A percentile compares a stretch with the other conserved stretches of the same genome.
These are phyloP conservation scores for Rhizopogon rudus DNA, from an alignment of 768 basidiomycete species.

Conservation along the genomic window DNA sequence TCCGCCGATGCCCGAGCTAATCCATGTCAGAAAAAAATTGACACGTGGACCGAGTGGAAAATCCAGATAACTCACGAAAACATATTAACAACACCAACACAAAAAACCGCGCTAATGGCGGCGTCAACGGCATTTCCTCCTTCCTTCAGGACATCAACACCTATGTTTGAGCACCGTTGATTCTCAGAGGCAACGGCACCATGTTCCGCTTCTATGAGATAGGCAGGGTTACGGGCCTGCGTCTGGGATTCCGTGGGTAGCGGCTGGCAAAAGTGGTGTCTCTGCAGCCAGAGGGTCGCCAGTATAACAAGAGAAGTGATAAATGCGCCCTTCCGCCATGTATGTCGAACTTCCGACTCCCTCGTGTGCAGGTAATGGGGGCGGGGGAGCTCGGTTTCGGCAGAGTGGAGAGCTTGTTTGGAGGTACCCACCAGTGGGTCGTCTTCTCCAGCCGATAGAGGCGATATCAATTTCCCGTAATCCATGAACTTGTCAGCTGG, in stretches of 20 bases:
- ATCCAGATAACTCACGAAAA: slow-evolving; percentile 59
- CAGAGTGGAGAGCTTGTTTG: background rate
- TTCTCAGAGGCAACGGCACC: slow-evolving; percentile 93
- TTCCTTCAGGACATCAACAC: slow-evolving; percentile 66
- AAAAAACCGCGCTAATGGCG: slow-evolving; percentile 73
- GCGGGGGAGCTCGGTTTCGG: background rate
- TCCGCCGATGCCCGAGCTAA: slow-evolving; percentile 79
- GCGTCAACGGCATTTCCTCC: slow-evolving; percentile 94
- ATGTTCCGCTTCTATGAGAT: slow-evolving; percentile 55
- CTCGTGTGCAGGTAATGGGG: background rate
- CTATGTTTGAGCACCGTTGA: slow-evolving; percentile 78
- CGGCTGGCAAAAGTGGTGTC: background rate
- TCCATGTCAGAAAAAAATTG: slow-evolving; percentile 1
- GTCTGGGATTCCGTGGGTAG: background rate
- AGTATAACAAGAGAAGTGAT: slow-evolving; percentile 8
- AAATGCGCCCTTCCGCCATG: slow-evolving; percentile 11
- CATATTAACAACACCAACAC: slow-evolving; percentile 82
- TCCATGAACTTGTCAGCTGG: background rate
- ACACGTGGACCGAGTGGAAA: slow-evolving; percentile 4
- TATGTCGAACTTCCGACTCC: background rate
- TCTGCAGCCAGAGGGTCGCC: slow-evolving; percentile 1
- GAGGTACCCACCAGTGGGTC: background rate
- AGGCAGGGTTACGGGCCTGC: slow-evolving; percentile 43
- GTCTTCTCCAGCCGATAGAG: too few species aligned
- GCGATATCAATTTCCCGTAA: background rate